Conservation (phyloP, 2,329 filamentous ascomycete genomes). For the Calycina marina region DNA sequence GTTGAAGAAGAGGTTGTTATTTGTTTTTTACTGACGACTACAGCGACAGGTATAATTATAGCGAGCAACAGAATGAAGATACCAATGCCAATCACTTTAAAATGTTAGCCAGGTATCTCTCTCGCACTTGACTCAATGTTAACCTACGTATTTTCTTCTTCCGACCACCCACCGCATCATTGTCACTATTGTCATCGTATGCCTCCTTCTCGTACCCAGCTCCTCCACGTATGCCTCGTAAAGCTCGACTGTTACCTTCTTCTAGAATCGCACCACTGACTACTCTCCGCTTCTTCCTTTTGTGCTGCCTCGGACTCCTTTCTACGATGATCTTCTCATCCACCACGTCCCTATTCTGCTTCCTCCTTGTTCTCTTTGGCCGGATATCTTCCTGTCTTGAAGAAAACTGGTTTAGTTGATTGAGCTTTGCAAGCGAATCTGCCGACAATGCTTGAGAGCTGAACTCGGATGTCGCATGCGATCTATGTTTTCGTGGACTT, state of each 20-base stretch:
- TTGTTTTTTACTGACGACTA: constrained; percentile 51
- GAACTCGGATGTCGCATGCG: constrained; percentile 11
- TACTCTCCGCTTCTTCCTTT: constrained; percentile 35
- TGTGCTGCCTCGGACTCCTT: constrained; percentile 14
- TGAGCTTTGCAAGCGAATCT: constrained; percentile 20
- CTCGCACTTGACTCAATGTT: too few relatives aligned
- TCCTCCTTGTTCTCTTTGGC: constrained; percentile 15
- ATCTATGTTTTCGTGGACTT: constrained; percentile 12
- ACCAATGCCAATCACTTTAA: constrained; percentile 34
- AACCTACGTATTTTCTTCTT: constrained; percentile 49
- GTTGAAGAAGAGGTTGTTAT: constrained; percentile 16
- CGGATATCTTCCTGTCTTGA: constrained; percentile 10
- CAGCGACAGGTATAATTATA: constrained; percentile 53
- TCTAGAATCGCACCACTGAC: constrained; percentile 57
- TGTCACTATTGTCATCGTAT: too few relatives aligned
- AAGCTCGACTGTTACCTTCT: constrained; percentile 43
- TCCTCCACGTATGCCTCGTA: constrained; percentile 36
- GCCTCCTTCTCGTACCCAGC: constrained; percentile 5
- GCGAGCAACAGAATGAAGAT: constrained; percentile 40
- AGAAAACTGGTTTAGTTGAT: constrained; percentile 17
- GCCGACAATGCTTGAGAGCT: constrained; percentile 19
- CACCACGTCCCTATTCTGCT: constrained; percentile 10
- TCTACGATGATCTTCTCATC: constrained; percentile 18
- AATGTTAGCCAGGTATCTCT: background rate
- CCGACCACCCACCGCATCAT: too few relatives aligned